Evolutionary conservation across 371 early-diverging fungal species (phyloP), one percentile per base, ranked within the genome.

Genomic region (Circinella umbellata): DNA sequence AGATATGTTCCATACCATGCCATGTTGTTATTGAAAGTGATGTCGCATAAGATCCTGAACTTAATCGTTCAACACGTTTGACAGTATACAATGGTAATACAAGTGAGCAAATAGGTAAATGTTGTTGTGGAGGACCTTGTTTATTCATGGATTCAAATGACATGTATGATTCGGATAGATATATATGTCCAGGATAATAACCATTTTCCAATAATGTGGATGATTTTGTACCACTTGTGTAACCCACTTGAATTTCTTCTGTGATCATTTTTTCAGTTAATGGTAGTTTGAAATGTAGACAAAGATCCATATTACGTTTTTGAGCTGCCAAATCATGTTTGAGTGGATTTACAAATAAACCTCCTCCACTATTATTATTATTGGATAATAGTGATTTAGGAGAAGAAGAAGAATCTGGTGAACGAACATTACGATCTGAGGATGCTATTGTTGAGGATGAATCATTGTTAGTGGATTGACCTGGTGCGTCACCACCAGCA

Each of bases 51-150:
- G 79, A 73, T 0, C 81, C 80, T 7, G 72, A 59, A 46, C 75
- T 89, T 64, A 94, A 80, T n/a, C 93, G 86, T 75, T 98, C 98
- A 3, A 98, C 96, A 13, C 95, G 87, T 57, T 94, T 93, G 60
- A 98, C 88, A 9, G 94, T 93, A 73, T 90, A 96, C 55, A 96
- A 87, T 3, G 98, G 99, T 14, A 98, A 73, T 0, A 91, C 90
- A 36, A 95, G 74, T 64, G 88, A 88, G 64, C 95, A 93, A 13
- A 84, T 69, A 1, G 82, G 74, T 14, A 69, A 76, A 57, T 79
- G 76, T 57, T 84, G 82, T 48, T 84, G 84, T 5, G 83, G 82
- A 34, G 73, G 72, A 13, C 77, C 76, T 18, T 82, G 71, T 48
- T 81, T 76, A 51, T 88, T 88, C 5, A 76, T 76, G 38, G 96